Conservation (phyloP, 1,139 yeast genomes). For the Magnusiomyces suaveolens region DNA sequence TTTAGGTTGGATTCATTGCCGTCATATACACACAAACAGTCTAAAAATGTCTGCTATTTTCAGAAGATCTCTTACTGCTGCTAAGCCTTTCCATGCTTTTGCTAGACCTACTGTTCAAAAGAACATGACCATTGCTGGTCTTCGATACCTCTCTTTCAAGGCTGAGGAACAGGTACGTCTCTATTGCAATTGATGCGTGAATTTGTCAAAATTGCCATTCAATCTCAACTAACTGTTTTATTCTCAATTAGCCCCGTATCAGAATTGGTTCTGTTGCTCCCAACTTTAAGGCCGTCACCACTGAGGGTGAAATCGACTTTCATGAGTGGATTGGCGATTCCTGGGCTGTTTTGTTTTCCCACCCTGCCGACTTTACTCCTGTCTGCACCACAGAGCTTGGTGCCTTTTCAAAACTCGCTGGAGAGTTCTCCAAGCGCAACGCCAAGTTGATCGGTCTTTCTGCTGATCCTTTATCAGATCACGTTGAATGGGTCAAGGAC, state of each 20-base stretch:
- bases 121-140: not conserved
- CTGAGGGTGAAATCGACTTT: constrained; percentile 69
- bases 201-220: not conserved
- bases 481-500: constrained; percentile 75
- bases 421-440: constrained; percentile 70
- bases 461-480: constrained; percentile 69
- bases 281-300: constrained; percentile 62
- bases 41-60: not conserved
- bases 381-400: constrained; percentile 94
- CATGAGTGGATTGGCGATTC: constrained; percentile 71
- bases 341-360: constrained; percentile 82
- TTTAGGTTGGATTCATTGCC: not conserved
- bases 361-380: constrained; percentile 92
- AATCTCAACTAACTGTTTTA: not conserved
- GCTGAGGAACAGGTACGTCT: not conserved
- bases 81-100: not conserved
- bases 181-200: not conserved
- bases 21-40: not conserved
- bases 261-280: constrained; percentile 65
- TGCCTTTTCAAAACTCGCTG: constrained; percentile 76
- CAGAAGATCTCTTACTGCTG: not conserved
- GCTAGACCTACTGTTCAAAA: not conserved
- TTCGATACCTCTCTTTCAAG: not conserved
- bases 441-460: constrained; percentile 80
- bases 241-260: constrained; percentile 37